Evolutionary conservation across 192 early-diverging fungal species (phyloP).

Genomic region (Rhizoclosmatium globosum): DNA sequence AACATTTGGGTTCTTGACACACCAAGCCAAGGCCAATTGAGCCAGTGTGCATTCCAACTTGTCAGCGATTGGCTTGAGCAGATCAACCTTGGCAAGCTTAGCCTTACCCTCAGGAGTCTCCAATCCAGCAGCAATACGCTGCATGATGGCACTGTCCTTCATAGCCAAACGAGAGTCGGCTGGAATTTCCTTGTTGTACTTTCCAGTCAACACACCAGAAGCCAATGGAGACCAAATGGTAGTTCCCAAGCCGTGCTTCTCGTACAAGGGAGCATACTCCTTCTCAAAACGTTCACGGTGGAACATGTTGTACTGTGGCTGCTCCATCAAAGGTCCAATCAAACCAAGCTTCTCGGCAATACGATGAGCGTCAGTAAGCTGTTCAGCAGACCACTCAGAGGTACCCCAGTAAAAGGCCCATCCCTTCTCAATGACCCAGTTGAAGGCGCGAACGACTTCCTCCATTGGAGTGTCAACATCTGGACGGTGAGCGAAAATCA

Average conservation of each 20-base stretch:
- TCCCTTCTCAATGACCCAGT: conserved; percentile 80
- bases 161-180: conserved; percentile 71
- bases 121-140: conserved; percentile 59
- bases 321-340: conserved; percentile 61
- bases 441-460: conserved; percentile 86
- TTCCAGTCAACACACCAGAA: conserved; percentile 70
- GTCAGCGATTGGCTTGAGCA: conserved; percentile 67
- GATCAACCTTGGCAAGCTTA: conserved; percentile 72
- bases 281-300: conserved; percentile 64
- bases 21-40: conserved; percentile 80
- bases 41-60: conserved; percentile 65
- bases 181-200: conserved; percentile 78
- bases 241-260: conserved; percentile 72
- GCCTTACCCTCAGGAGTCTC: conserved; percentile 70
- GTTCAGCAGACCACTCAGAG: conserved; percentile 81
- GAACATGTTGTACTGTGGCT: conserved; percentile 89
- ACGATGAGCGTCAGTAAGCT: conserved; percentile 76
- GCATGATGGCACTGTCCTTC: conserved; percentile 66
- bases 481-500: conserved; percentile 82
- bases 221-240: conserved; percentile 85
- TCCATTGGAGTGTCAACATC: conserved; percentile 82
- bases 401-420: conserved; percentile 86
- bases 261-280: conserved; percentile 72
- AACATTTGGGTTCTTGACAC: conserved; percentile 71
- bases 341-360: conserved; percentile 73